Base-by-base conservation (phyloP, 1,284 basidiomycete species). In the Pterulicium gracile region DNA sequence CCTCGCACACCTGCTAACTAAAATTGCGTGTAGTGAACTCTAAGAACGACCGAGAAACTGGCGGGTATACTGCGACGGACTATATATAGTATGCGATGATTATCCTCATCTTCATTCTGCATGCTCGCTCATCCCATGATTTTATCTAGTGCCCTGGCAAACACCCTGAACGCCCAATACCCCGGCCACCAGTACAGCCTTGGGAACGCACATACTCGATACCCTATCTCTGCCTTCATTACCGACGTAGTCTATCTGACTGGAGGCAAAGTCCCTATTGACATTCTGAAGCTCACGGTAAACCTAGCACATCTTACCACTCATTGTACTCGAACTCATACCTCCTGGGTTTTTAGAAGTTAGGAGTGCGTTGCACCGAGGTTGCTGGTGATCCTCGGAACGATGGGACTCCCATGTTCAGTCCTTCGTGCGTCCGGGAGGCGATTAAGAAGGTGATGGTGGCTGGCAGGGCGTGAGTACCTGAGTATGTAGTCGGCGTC, bases 1-100 rank as follows among this genome's bases (percentile, higher is more conserved):
- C 17, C 44, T n/a, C 18, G 36, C 13, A 24, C 24, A 42, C 32
- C 39, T 45, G 13, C 47, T 42, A n/a, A 47, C 18, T 27, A 24
- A 45, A 32, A 27, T 19, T 34, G 36, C 43, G 45, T 44, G 47
- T 10, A 93, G 90, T 98, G 47, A 98, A 98, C 60, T 73, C 81
- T 13, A 75, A 72, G 50, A 93, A 93, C 54, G 95, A 98, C 60
- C 75, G 95, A 49, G 95, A 98, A 62, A 97, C 94, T 0, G 72
- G 78, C 5, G 87, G 79, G 1, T 95, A 95, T 61, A 76, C 73
- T 1, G 93, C 90, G 0, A 66, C 77, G 12, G 90, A 96, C 61
- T 96, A 95, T 58, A 76, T 96, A 51, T 66, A 66, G 84, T 89
- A 53, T 55, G 65, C 56, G n/a, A n/a, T n/a, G n/a, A n/a, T n/a